Evolutionary conservation across 108 stramenopile genomes (phyloP).

Genomic region (Discostella stelligeroides): DNA sequence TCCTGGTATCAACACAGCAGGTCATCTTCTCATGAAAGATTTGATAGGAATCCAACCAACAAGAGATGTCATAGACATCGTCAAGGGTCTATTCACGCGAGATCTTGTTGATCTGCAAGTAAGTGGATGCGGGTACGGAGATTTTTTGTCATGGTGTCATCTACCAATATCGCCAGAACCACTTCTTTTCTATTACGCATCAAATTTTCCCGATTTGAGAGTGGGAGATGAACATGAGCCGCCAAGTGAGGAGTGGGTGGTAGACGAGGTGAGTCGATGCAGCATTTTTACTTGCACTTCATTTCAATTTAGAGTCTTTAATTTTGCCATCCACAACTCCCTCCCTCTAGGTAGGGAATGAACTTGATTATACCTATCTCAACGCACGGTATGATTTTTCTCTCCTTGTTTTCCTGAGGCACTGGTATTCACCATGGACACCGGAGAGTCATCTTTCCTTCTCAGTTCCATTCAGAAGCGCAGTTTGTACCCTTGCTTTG

Average conservation of each 20-base stretch:
- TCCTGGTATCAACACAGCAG: not conserved
- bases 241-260: slow-evolving; percentile 22
- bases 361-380: slow-evolving; percentile 26
- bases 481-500: slow-evolving; percentile 36
- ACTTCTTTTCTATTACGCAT: slow-evolving; percentile 29
- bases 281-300: not conserved
- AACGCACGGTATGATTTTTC: slow-evolving; percentile 50
- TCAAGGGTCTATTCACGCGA: slow-evolving; percentile 48
- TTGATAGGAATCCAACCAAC: slow-evolving; percentile 36
- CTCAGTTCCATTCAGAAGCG: slow-evolving; percentile 29
- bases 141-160: slow-evolving; percentile 53
- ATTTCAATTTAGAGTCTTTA: slow-evolving; percentile 1
- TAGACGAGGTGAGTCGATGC: slow-evolving; percentile 32
- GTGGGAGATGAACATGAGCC: slow-evolving; percentile 29
- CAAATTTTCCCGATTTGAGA: slow-evolving; percentile 26
- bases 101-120: slow-evolving; percentile 57
- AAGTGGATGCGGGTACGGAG: slow-evolving; percentile 57
- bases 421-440: slow-evolving; percentile 55
- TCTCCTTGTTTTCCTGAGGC: slow-evolving; percentile 41
- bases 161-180: slow-evolving; percentile 38
- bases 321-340: not conserved
- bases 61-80: slow-evolving; percentile 44
- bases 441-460: slow-evolving; percentile 53
- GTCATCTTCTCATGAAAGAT: not conserved
- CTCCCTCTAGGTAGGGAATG: slow-evolving; percentile 19